phyloP scores from a whole-genome alignment of 805 yeast species.

The Metschnikowia matae region DNA sequence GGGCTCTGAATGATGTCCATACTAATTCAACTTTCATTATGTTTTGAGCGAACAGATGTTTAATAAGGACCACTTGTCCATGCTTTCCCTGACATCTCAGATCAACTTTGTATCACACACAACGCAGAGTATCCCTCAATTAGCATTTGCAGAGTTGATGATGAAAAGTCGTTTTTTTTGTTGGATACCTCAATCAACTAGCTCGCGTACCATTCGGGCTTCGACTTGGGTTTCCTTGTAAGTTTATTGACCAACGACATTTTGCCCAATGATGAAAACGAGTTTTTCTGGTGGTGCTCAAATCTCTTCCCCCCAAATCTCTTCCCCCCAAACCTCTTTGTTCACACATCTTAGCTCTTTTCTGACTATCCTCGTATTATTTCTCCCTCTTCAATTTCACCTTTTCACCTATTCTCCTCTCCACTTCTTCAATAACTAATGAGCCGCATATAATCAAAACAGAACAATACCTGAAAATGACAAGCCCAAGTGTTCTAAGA shows the following conservation, averaged over 20 bases:
- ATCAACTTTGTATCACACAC: conserved; percentile 74
- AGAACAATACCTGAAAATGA: too few relatives aligned
- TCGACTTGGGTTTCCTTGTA: conserved; percentile 86
- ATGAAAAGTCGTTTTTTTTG: conserved; percentile 82
- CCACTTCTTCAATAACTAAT: too few relatives aligned
- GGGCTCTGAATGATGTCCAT: too few relatives aligned
- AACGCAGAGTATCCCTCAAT: conserved; percentile 71
- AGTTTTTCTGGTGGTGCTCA: conserved; percentile 65
- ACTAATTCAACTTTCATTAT: conserved; percentile 78
- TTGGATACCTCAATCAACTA: conserved; percentile 70
- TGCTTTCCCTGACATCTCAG: conserved; percentile 72
- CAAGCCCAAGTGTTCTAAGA: too few relatives aligned
- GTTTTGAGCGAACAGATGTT: conserved; percentile 78
- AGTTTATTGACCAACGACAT: conserved; percentile 68
- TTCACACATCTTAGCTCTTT: too few relatives aligned
- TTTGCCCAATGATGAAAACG: conserved; percentile 79
- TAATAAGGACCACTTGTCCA: conserved; percentile 77
- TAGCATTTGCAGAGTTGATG: conserved; percentile 77
- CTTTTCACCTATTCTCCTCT: too few relatives aligned
- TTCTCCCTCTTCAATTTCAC: too few relatives aligned
- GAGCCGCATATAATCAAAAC: too few relatives aligned
- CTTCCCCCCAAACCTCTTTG: too few relatives aligned
- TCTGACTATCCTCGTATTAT: too few relatives aligned
- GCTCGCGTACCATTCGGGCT: conserved; percentile 91
- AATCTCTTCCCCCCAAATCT: conserved; percentile 81